phyloP scores from a whole-genome alignment of 148 eudicot genomes.

The Cornus controversa region DNA sequence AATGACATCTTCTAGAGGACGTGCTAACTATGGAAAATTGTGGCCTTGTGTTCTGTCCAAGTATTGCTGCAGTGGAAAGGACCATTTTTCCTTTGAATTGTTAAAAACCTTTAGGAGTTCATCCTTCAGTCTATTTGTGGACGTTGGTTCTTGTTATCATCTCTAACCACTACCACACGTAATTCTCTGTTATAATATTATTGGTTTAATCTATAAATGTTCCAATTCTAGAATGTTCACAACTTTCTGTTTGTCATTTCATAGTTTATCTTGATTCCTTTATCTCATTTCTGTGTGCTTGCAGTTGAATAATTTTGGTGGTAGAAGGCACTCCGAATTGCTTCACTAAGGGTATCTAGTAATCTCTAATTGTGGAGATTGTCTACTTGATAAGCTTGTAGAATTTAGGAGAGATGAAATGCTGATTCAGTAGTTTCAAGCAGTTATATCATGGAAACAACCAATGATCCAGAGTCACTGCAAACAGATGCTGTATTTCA shows the following conservation, averaged over 20 bases:
- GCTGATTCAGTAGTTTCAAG: neutral
- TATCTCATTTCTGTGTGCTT: neutral
- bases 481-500: neutral
- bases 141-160: too few species aligned
- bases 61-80: neutral
- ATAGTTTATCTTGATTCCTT: neutral
- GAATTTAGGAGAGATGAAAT: neutral
- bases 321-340: neutral
- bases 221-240: neutral
- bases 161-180: neutral
- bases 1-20: neutral
- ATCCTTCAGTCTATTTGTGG: too few species aligned
- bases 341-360: constrained; percentile 2
- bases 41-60: neutral
- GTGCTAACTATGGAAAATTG: neutral
- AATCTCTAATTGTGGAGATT: neutral
- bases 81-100: neutral
- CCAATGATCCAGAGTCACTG: neutral
- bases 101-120: too few species aligned
- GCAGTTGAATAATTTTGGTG: neutral
- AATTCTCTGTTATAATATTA: neutral
- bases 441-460: constrained; percentile 6
- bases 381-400: neutral
- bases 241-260: neutral
- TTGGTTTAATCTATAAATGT: neutral